Evolutionary conservation across 2,329 filamentous ascomycete genomes (phyloP), one percentile per base, ranked within the genome.

Genomic region (Ophiostoma sp.): DNA sequence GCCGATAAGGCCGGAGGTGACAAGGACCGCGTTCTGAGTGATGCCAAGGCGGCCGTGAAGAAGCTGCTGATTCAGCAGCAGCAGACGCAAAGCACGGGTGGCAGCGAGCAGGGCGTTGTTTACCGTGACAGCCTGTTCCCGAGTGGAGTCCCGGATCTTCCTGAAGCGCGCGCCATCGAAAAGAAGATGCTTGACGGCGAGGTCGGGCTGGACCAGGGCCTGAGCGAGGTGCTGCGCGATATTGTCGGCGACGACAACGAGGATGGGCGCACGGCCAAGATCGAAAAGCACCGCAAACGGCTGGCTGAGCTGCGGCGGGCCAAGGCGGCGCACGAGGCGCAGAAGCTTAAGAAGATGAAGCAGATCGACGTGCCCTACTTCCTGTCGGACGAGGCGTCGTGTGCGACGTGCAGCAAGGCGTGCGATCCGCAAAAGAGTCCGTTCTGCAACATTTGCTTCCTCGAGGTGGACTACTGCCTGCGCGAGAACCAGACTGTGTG

Each of bases 261-360:
- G 20, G 67, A 73, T 3, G 72, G 73, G 1, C 71, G 69, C 17
- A 73, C 74, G 7, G 75, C 77, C 68, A 74, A 75, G 67, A 72
- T 71, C 7, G 74, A 76, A 10, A 76, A 76, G 69, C 75, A 78
- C 44, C 74, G 72, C 41, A 72, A 74, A 71, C 75, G 77, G 54
- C 74, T 79, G 33, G 85, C 88, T 52, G 77, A 85, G 70, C 79
- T 89, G 76, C 89, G 87, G 81, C 90, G 89, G 87, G 83, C 86
- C 31, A 81, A 81, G 64, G 77, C 83, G 3, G 77, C 87, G 6
- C 81, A 86, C 1, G 79, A 83, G 23, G 77, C 79, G 0, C 77
- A 79, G 44, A 79, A 80, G 35, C 79, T 89, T 71, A 79, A 81
- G 70, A 83, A 81, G 71, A 67, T 71, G 64, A 72, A 72, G 68